Conservation (phyloP, 2,329 filamentous ascomycete species). For the Fusarium citri region DNA sequence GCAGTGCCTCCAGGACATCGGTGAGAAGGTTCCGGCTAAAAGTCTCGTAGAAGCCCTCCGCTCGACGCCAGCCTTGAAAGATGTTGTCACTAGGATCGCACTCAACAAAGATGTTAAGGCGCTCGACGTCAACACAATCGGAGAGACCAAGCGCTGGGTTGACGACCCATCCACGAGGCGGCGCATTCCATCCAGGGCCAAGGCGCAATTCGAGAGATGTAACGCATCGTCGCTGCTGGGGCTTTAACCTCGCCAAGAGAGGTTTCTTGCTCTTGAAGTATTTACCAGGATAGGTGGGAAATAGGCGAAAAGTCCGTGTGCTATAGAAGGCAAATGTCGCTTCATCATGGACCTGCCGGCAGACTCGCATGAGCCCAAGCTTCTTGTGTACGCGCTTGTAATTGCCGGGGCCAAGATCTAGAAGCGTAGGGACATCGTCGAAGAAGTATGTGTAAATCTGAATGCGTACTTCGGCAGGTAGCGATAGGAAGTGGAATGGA, state of each 20-base stretch:
- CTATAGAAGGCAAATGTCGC: conserved; percentile 75
- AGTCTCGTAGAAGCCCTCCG: conserved; percentile 75
- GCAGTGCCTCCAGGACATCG: conserved; percentile 67
- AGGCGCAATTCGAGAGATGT: conserved; percentile 76
- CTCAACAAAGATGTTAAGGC: conserved; percentile 76
- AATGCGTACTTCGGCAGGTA: conserved; percentile 77
- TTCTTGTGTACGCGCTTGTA: conserved; percentile 70
- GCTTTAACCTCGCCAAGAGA: conserved; percentile 73
- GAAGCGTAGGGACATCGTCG: conserved; percentile 60
- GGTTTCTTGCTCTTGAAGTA: conserved; percentile 81
- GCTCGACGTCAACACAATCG: conserved; percentile 69
- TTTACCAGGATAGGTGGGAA: conserved; percentile 71
- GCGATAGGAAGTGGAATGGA: conserved; percentile 73
- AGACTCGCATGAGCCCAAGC: conserved; percentile 71
- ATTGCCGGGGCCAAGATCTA: conserved; percentile 76
- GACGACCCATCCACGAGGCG: conserved; percentile 77
- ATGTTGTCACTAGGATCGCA: conserved; percentile 75
- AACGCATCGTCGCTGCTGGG: conserved; percentile 68
- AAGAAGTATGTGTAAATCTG: conserved; percentile 76
- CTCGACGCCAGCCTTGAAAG: conserved; percentile 75
- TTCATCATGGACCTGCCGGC: conserved; percentile 70
- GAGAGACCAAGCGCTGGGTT: conserved; percentile 71
- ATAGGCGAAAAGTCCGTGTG: conserved; percentile 71
- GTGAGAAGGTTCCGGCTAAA: conserved; percentile 71
- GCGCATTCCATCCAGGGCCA: conserved; percentile 78